Percentiles rank a stretch among this genome's conserved stretches.
Evolutionary conservation across 805 yeast genomes (phyloP).

Genomic region (Kuraishia piskuri): DNA sequence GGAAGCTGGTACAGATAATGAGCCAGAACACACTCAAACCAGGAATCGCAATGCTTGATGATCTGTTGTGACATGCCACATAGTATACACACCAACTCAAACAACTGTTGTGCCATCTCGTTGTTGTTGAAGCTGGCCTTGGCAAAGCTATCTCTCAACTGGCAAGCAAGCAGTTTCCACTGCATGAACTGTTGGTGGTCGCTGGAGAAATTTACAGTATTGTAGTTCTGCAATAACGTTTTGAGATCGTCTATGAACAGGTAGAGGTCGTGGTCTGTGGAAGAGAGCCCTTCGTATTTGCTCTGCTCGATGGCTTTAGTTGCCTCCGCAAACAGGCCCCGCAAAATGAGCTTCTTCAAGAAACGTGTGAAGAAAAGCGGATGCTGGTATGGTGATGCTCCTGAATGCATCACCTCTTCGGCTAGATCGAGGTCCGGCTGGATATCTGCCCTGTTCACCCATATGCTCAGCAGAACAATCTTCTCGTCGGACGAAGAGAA

Average conservation of each 20-base stretch:
- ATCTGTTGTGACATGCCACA: conserved; percentile 43
- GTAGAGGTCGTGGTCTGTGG: conserved; percentile 19
- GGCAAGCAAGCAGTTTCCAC: conserved; percentile 45
- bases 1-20: conserved; percentile 48
- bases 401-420: conserved; percentile 28
- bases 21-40: conserved; percentile 57
- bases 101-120: conserved; percentile 26
- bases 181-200: conserved; percentile 31
- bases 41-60: conserved; percentile 39
- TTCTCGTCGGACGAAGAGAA: conserved; percentile 33
- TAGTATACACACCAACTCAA: conserved; percentile 32
- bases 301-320: conserved; percentile 35
- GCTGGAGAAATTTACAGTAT: conserved; percentile 22
- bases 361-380: conserved; percentile 56
- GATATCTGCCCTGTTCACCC: conserved; percentile 67
- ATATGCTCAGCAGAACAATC: conserved; percentile 38
- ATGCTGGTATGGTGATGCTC: conserved; percentile 25
- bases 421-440: conserved; percentile 48
- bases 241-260: conserved; percentile 32
- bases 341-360: conserved; percentile 42
- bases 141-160: conserved; percentile 33
- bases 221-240: conserved; percentile 30
- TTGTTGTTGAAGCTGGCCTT: conserved; percentile 16
- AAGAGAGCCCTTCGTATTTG: conserved; percentile 29
- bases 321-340: conserved; percentile 59